Base-by-base conservation (phyloP, 805 yeast species). In the Saccharomycopsis fermentans region DNA sequence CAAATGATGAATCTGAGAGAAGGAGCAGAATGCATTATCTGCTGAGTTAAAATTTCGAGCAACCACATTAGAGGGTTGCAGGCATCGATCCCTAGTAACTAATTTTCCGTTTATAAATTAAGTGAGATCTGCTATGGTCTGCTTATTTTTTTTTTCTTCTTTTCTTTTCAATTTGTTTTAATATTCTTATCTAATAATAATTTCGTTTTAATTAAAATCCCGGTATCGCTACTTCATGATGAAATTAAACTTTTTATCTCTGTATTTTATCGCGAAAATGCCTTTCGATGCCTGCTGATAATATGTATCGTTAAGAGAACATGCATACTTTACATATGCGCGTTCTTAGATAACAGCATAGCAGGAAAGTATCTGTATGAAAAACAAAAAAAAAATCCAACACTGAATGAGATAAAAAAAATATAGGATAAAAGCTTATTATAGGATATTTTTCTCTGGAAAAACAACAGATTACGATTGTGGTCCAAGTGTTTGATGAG, bases 1-100 rank as follows among this genome's bases (percentile, higher is more conserved):
- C 62, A 63, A 26, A 19, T 43, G 50, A 26, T 43, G 26, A 43
- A 43, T 43, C 50, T 43, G 50, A 43, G 50, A 21, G 50, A 43
- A 43, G 50, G 50, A 11, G 50, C 50, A 14, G 50, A 43, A 21
- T 43, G 50, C 26, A 21, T 43, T 6, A 43, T 43, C 16, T 43
- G 29, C n/a, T 43, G 26, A 32, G 2, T 9, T 32, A 11, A 9
- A 32, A 32, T 32, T 9, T 6, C 9, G 35, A 3, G 12, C 12
- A 32, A 32, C 2, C 12, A 32, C 6, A 32, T 32, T 6, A 2
- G 35, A 32, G 2, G 12, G 14, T 32, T 9, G 12, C 9, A 32
- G 14, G 12, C 35, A 9, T 29, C 34, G 9, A 29, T 29, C 34
- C 8, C 34, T 29, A 9, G 14, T 4, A 9, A 2, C 12, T 32